Conservation (phyloP, 1,139 yeast genomes). For the Sugiyamaella sp. region DNA sequence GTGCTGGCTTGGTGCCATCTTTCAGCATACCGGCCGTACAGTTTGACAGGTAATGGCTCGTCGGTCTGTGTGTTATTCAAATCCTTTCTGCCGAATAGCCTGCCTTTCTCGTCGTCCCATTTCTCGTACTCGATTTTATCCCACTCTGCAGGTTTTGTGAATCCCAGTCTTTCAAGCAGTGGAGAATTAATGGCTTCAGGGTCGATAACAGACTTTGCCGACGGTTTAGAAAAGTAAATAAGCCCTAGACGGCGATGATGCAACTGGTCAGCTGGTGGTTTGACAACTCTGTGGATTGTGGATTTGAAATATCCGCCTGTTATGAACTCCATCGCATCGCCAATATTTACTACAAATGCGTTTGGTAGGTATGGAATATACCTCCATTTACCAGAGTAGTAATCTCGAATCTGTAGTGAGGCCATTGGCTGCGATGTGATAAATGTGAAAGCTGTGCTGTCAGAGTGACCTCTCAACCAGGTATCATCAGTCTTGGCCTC, state of each 20-base stretch:
- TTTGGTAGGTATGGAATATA: conserved; percentile 52
- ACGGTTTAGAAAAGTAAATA: conserved; percentile 51
- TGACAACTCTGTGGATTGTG: conserved; percentile 51
- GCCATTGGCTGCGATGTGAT: conserved; percentile 53
- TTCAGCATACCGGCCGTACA: conserved; percentile 49
- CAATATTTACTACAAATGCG: conserved; percentile 53
- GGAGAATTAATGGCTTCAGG: conserved; percentile 49
- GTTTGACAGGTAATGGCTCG: conserved; percentile 46
- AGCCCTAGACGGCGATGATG: conserved; percentile 47
- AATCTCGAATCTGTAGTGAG: conserved; percentile 53
- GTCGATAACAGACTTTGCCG: conserved; percentile 43
- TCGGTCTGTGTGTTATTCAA: conserved; percentile 42
- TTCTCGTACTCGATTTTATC: conserved; percentile 44
- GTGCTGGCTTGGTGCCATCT: conserved; percentile 46
- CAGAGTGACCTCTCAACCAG: conserved; percentile 57
- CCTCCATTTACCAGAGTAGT: conserved; percentile 52
- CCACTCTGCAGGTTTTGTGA: conserved; percentile 45
- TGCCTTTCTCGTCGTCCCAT: conserved; percentile 50
- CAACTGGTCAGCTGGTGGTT: conserved; percentile 51
- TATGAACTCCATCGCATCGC: conserved; percentile 53
- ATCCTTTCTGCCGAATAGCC: conserved; percentile 46
- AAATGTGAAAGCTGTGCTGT: conserved; percentile 53
- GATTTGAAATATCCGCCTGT: conserved; percentile 56
- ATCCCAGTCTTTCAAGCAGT: conserved; percentile 44
- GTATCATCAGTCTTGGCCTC: conserved; percentile 42